These are phyloP conservation scores for Carex pumila DNA, from an alignment of 176 grass and related monocot genomes.

Conservation along the genomic window DNA sequence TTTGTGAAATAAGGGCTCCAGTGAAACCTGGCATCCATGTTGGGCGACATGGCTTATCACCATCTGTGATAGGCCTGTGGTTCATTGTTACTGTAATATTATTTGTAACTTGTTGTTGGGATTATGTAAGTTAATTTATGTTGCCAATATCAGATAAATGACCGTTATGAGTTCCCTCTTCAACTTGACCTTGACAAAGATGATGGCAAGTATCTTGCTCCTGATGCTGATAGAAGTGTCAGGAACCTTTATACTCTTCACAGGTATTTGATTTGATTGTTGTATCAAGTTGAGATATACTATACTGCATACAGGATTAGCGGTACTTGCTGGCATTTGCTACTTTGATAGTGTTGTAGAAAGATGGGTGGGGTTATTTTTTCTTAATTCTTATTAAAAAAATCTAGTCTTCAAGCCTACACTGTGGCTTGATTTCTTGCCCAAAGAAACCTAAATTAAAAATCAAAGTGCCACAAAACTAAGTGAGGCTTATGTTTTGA, in stretches of 20 bases:
- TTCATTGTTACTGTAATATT: neutral
- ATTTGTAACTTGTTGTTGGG: neutral
- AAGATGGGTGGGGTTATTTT: neutral
- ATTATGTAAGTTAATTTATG: neutral
- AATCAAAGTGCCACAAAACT: neutral
- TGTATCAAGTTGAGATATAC: neutral
- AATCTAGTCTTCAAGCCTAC: neutral
- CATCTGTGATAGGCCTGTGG: neutral
- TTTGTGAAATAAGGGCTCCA: neutral
- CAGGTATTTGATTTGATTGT: constrained; percentile 35
- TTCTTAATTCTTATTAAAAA: neutral
- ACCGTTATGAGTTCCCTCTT: constrained; percentile 81
- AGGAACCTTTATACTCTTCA: constrained; percentile 90
- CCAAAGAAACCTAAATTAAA: neutral
- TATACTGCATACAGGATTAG: neutral
- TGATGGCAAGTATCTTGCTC: constrained; percentile 88
- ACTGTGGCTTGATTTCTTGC: neutral
- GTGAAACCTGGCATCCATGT: neutral
- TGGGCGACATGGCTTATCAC: neutral
- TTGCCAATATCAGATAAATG: constrained; percentile 66
- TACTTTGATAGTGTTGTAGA: neutral
- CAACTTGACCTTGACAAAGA: constrained; percentile 89
- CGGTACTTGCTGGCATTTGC: neutral
- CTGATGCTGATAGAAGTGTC: constrained; percentile 69
- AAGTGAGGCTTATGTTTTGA: neutral